A percentile compares a stretch with the other conserved stretches of the same genome.
These are phyloP conservation scores for Angomonas ambiguus DNA, from an alignment of 208 protist species.

Conservation along the genomic window DNA sequence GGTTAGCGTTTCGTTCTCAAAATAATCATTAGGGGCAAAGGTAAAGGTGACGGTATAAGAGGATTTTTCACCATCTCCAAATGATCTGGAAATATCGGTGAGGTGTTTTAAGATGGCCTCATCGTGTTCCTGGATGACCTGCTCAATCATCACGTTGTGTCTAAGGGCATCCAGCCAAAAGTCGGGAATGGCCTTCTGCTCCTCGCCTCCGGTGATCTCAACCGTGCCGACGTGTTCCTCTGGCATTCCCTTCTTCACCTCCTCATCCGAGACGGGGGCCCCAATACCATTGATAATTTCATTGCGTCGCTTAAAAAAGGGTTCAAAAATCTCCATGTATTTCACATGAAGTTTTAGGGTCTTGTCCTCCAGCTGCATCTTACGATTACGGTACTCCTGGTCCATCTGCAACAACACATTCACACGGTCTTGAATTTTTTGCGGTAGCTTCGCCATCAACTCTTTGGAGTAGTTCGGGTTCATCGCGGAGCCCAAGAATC, in stretches of 20 bases:
- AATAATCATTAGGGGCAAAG: slow-evolving; percentile 79
- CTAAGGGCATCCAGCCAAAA: slow-evolving; percentile 7
- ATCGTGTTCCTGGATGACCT: slow-evolving; percentile 72
- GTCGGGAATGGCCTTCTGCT: not conserved
- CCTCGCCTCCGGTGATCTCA: slow-evolving; percentile 14
- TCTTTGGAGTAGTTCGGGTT: slow-evolving; percentile 72
- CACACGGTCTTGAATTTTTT: slow-evolving; percentile 75
- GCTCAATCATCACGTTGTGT: slow-evolving; percentile 61
- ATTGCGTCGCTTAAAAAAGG: slow-evolving; percentile 41
- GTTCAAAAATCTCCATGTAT: slow-evolving; percentile 42
- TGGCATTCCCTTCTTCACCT: slow-evolving; percentile 63
- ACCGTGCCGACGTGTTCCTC: slow-evolving; percentile 34
- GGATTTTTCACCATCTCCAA: slow-evolving; percentile 45
- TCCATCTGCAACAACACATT: slow-evolving; percentile 36
- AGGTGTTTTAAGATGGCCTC: slow-evolving; percentile 64
- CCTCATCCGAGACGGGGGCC: slow-evolving; percentile 28
- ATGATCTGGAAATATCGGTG: slow-evolving; percentile 49
- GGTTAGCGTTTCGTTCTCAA: slow-evolving; percentile 66
- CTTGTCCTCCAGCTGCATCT: slow-evolving; percentile 37
- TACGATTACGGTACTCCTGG: slow-evolving; percentile 13
- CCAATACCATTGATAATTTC: slow-evolving; percentile 45
- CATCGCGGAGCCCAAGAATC: slow-evolving; percentile 27
- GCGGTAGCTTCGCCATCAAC: slow-evolving; percentile 77
- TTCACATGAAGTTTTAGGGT: slow-evolving; percentile 41
- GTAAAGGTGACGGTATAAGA: slow-evolving; percentile 76